These are phyloP conservation scores for Pseudocercospora cruenta DNA, from an alignment of 2,329 filamentous ascomycete species.

Conservation along the genomic window DNA sequence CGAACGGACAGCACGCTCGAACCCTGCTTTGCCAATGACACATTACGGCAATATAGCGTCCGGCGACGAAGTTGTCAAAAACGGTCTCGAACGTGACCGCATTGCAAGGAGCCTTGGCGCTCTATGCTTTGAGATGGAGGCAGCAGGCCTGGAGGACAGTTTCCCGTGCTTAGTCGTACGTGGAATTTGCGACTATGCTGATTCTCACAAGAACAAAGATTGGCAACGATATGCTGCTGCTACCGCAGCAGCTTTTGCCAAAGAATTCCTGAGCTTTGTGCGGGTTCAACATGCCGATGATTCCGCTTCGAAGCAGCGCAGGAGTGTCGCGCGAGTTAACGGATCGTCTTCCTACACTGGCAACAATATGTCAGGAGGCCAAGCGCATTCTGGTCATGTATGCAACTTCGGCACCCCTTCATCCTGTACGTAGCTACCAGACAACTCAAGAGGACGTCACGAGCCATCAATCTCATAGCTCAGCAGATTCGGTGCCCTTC, in stretches of 20 bases:
- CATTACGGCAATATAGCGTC: conserved; percentile 35
- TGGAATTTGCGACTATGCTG: conserved; percentile 33
- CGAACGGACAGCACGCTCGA: neutral
- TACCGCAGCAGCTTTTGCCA: conserved; percentile 28
- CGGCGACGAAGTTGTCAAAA: conserved; percentile 28
- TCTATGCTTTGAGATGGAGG: conserved; percentile 36
- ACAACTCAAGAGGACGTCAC: neutral
- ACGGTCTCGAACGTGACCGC: conserved; percentile 5
- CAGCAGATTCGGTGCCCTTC: neutral
- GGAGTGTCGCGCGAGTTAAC: neutral
- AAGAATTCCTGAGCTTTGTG: conserved; percentile 21
- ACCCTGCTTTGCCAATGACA: conserved; percentile 9
- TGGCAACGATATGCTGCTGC: conserved; percentile 32
- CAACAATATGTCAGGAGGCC: neutral
- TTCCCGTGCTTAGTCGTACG: conserved; percentile 32
- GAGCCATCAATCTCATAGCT: neutral
- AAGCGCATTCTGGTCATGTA: neutral
- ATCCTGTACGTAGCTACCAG: neutral
- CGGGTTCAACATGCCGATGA: neutral
- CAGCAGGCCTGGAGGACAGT: conserved; percentile 30
- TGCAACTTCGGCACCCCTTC: neutral
- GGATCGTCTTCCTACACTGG: neutral
- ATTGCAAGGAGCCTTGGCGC: conserved; percentile 10
- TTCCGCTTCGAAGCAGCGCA: neutral
- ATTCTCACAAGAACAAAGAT: conserved; percentile 32